Conservation (phyloP, 768 basidiomycete genomes). For the Heimioporus sp. region DNA sequence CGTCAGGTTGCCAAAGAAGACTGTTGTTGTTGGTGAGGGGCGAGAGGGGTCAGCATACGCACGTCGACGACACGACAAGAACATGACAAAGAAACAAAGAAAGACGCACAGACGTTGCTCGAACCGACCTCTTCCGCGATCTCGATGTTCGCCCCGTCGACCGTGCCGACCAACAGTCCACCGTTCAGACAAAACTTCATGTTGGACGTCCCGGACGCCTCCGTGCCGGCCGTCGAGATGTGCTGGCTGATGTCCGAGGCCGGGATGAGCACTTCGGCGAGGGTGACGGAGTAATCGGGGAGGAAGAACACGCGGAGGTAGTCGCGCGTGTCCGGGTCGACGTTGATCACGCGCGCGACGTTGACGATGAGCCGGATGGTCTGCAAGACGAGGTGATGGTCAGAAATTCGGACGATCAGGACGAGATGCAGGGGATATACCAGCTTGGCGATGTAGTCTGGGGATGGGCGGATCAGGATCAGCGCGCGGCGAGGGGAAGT, state of each 20-base stretch:
- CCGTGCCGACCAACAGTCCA: slow-evolving; percentile 83
- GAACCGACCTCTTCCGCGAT: slow-evolving; percentile 96
- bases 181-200: slow-evolving; percentile 94
- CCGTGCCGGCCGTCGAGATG: slow-evolving; percentile 96
- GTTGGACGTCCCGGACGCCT: slow-evolving; percentile 79
- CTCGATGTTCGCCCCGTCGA: slow-evolving; percentile 96
- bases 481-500: neutral
- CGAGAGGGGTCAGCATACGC: too few relatives aligned
- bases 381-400: slow-evolving; percentile 30
- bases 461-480: slow-evolving; percentile 7
- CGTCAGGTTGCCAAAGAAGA: slow-evolving; percentile 90
- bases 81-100: too few relatives aligned
- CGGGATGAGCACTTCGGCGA: slow-evolving; percentile 84
- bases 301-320: slow-evolving; percentile 91
- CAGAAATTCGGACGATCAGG: neutral
- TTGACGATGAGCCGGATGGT: slow-evolving; percentile 94
- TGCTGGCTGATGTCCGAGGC: slow-evolving; percentile 94
- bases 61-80: too few relatives aligned
- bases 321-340: slow-evolving; percentile 84
- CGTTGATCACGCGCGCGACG: slow-evolving; percentile 64
- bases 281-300: slow-evolving; percentile 89
- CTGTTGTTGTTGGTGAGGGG: slow-evolving; percentile 31
- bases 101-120: slow-evolving; percentile 80
- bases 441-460: slow-evolving; percentile 90
- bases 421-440: slow-evolving; percentile 35